phyloP scores from a whole-genome alignment of 108 stramenopile species.

The Cyclotella baltica region DNA sequence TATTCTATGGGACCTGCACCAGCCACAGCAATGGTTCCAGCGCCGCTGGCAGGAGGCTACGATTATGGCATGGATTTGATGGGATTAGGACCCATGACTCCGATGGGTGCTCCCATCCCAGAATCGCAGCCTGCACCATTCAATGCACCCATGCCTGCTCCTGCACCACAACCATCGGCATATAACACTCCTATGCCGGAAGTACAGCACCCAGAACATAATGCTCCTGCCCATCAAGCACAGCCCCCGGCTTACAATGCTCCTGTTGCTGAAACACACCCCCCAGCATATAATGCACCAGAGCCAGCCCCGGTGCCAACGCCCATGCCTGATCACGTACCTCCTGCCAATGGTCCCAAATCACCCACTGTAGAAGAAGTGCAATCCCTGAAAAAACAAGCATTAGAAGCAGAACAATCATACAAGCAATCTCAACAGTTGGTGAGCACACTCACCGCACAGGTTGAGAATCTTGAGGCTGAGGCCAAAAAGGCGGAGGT shows the following conservation, averaged over 20 bases:
- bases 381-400: conserved; percentile 60
- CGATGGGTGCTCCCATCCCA: conserved; percentile 14
- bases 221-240: too few species aligned
- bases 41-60: not conserved
- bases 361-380: conserved; percentile 49
- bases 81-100: conserved; percentile 20
- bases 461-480: conserved; percentile 65
- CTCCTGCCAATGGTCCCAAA: conserved; percentile 17
- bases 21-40: conserved; percentile 1
- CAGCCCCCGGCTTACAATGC: too few species aligned
- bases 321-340: conserved; percentile 30
- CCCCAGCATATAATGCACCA: not conserved
- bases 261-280: not conserved
- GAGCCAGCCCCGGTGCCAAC: conserved; percentile 19
- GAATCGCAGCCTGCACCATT: not conserved
- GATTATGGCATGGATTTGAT: conserved; percentile 1
- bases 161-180: too few species aligned
- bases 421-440: conserved; percentile 64
- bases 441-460: conserved; percentile 44
- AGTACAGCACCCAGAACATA: too few species aligned
- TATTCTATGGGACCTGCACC: not conserved
- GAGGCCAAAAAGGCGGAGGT: conserved; percentile 77
- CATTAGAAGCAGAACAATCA: conserved; percentile 60
- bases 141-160: conserved; percentile 5
- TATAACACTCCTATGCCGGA: too few species aligned